Evolutionary conservation across 2,329 filamentous ascomycete genomes (phyloP).

Genomic region (Paecilomyces variotii): DNA sequence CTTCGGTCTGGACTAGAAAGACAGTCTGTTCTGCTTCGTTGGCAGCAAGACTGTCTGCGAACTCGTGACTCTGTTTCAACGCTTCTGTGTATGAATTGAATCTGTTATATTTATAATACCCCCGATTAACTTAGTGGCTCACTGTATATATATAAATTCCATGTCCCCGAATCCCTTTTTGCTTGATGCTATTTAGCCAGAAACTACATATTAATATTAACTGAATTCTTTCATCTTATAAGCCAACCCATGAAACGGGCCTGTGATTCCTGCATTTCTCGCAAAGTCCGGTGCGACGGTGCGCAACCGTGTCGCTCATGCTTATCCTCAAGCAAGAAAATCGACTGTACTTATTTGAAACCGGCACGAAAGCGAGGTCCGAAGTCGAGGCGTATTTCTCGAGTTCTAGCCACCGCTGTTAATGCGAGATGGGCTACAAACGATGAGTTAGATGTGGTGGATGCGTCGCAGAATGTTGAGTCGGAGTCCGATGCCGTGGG

Average conservation of each 20-base stretch:
- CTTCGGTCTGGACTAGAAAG: neutral
- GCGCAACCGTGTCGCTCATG: constrained; percentile 22
- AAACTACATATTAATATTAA: neutral
- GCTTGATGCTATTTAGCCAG: too few relatives aligned
- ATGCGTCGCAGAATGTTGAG: neutral
- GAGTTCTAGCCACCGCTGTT: neutral
- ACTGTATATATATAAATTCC: neutral
- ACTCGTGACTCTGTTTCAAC: neutral
- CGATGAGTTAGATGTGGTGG: neutral
- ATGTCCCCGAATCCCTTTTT: neutral
- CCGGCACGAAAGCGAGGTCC: constrained; percentile 20
- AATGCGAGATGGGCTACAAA: neutral
- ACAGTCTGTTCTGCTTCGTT: neutral
- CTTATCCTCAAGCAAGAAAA: constrained; percentile 10
- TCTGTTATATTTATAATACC: too few relatives aligned
- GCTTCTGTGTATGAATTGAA: neutral
- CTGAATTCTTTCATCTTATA: neutral
- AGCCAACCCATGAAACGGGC: constrained; percentile 18
- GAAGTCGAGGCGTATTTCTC: constrained; percentile 12
- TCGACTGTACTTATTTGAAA: constrained; percentile 19
- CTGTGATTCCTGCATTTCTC: constrained; percentile 21
- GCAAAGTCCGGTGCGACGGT: constrained; percentile 23
- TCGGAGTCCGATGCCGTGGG: neutral
- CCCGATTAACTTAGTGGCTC: neutral
- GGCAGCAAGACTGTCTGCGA: neutral